These are phyloP conservation scores for Barnettozyma wickerhamii DNA, from an alignment of 805 yeast genomes.

Conservation along the genomic window DNA sequence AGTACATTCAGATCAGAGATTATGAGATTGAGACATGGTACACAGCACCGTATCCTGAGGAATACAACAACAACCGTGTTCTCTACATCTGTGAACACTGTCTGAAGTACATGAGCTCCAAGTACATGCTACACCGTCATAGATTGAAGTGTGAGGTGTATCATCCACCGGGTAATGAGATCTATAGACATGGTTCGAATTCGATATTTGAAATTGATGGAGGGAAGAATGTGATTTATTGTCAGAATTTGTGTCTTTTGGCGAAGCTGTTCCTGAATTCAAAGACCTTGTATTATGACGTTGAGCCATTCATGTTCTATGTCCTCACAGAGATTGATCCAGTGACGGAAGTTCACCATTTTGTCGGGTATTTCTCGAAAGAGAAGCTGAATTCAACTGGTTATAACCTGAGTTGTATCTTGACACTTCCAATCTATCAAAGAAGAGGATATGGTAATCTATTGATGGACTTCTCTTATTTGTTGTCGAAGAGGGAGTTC, in stretches of 20 bases:
- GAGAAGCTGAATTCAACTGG: conserved; percentile 69
- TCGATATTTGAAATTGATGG: conserved; percentile 95
- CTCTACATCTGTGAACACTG: conserved; percentile 83
- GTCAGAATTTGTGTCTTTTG: conserved; percentile 85
- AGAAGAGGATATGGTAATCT: conserved; percentile 86
- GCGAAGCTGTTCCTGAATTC: conserved; percentile 89
- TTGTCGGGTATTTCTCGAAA: conserved; percentile 93
- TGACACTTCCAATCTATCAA: conserved; percentile 85
- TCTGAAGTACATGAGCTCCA: conserved; percentile 70
- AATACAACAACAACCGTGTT: conserved; percentile 57
- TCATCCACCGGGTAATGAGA: conserved; percentile 90
- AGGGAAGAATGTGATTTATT: conserved; percentile 69
- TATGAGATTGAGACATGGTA: conserved; percentile 88
- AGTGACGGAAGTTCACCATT: conserved; percentile 47
- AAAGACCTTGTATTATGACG: conserved; percentile 90
- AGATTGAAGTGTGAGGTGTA: conserved; percentile 61
- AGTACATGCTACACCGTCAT: conserved; percentile 67
- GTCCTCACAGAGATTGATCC: conserved; percentile 68
- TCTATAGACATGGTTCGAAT: conserved; percentile 66
- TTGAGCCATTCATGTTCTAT: conserved; percentile 91
- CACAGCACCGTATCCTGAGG: conserved; percentile 89
- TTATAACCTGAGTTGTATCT: conserved; percentile 85
- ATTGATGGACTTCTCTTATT: conserved; percentile 83
- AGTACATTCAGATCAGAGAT: conserved; percentile 64
- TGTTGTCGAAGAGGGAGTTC: conserved; percentile 68